Conservation (phyloP, 306 rosid genomes). For the Sesbania bispinosa region DNA sequence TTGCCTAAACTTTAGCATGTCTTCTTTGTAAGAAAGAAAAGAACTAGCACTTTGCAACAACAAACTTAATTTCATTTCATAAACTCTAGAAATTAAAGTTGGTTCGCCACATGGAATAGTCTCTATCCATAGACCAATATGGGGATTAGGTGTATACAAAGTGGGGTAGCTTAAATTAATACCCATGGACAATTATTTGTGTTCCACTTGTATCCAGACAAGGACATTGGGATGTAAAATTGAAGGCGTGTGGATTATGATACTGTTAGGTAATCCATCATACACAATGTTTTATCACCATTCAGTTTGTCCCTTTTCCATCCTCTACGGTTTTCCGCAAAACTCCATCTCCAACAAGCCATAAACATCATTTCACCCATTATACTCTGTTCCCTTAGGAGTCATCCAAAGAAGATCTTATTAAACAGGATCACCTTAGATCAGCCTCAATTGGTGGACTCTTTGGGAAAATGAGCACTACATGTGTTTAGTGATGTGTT, state of each 20-base stretch:
- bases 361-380: conserved; percentile 37
- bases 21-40: neutral
- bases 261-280: conserved; percentile 43
- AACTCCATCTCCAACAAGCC: conserved; percentile 65
- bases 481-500: conserved; percentile 4
- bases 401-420: conserved; percentile 4
- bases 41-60: neutral
- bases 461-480: conserved; percentile 30
- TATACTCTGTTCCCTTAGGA: conserved; percentile 30
- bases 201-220: conserved; percentile 51
- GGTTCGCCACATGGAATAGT: conserved; percentile 9
- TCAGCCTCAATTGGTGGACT: conserved; percentile 5
- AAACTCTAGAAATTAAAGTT: neutral
- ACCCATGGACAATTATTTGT: conserved; percentile 25
- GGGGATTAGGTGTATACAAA: conserved; percentile 15
- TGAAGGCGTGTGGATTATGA: conserved; percentile 32
- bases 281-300: conserved; percentile 28
- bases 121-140: neutral
- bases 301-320: conserved; percentile 43
- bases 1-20: too few relatives aligned
- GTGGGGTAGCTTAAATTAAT: conserved; percentile 10
- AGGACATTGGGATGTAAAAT: conserved; percentile 36
- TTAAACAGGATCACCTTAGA: conserved; percentile 17
- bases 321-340: conserved; percentile 40
- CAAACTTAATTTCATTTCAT: conserved; percentile 5